Base-by-base conservation (phyloP, 352 stramenopile genomes). In the Phytophthora pini region DNA sequence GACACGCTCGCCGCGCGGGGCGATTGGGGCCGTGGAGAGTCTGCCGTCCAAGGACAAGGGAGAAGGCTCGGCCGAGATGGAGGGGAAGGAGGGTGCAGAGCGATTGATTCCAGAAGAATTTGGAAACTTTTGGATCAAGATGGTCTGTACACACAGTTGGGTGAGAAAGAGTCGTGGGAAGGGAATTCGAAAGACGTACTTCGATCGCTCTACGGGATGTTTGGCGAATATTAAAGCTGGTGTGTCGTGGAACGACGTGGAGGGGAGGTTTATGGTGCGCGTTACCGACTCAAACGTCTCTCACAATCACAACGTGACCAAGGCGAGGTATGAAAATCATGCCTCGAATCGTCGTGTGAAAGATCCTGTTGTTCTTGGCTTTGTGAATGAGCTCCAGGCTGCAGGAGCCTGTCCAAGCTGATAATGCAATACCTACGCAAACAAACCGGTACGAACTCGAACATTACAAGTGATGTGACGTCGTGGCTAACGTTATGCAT, bases 321-420 rank as follows among this genome's bases (percentile, higher is more conserved):
- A 59, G 51, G 13, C 38, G 4, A 60, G 6, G 1, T 46, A 13
- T 17, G 17, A 46, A 5, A 46, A 46, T 12, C 40, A 46, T 0
- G 17, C 9, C 9, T 36, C 31, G 1, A 36, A 36, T 12, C 31
- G 31, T 3, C 7, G 9, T 13, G 9, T 36, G 1, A 8, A 36
- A 13, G 9, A 13, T 0, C 4, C 31, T 1, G 4, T 9, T 13
- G 7, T 36, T 13, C 31, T 36, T 36, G 7, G 7, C 9, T 58
- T 58, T 4, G 39, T 65, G 0, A 47, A 58, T 36, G 56, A 65
- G 56, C 24, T 26, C 40, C 53, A 46, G 13, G 41, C 53, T n/a
- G 41, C 53, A 1, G 53, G 27, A 15, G 27, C 40, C 9, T 43
- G 54, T 2, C 41, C 13, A 26, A 26, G 4, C 24, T 4, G 24